These are phyloP conservation scores for Pichia sp. DNA, from an alignment of 1,139 yeast genomes.

Conservation along the genomic window DNA sequence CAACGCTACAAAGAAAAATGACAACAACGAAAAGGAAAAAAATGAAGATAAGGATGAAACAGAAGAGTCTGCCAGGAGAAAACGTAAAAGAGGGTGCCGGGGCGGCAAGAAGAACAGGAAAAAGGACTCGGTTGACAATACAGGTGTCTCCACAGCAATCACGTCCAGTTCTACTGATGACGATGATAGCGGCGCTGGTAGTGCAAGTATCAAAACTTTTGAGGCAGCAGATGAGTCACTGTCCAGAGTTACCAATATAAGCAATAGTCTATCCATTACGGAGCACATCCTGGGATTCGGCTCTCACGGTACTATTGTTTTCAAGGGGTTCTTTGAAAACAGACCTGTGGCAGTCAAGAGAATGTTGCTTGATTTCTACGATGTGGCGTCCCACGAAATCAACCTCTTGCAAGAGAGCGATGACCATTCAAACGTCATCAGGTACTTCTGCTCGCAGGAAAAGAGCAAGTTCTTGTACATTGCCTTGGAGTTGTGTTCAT, in stretches of 20 bases:
- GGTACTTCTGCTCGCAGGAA: slow-evolving; percentile 89
- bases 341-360: slow-evolving; percentile 95
- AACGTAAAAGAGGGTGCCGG: slow-evolving; percentile 78
- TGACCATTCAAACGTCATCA: slow-evolving; percentile 90
- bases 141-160: neutral
- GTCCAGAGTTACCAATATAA: slow-evolving; percentile 15
- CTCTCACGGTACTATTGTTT: slow-evolving; percentile 94
- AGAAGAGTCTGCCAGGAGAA: slow-evolving; percentile 33
- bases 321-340: slow-evolving; percentile 82
- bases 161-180: slow-evolving; percentile 14
- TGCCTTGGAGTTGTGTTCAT: slow-evolving; percentile 87
- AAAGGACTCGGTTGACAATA: slow-evolving; percentile 22
- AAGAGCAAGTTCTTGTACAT: slow-evolving; percentile 85
- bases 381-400: slow-evolving; percentile 94
- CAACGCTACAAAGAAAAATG: neutral
- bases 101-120: slow-evolving; percentile 69
- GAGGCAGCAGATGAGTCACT: neutral
- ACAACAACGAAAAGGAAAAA: neutral
- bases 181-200: slow-evolving; percentile 14
- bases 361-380: slow-evolving; percentile 88
- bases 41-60: slow-evolving; percentile 2
- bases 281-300: slow-evolving; percentile 86
- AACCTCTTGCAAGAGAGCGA: slow-evolving; percentile 86
- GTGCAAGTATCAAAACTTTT: neutral
- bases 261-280: slow-evolving; percentile 57